Percentiles rank a stretch among this genome's conserved stretches.
Evolutionary conservation across 2,329 filamentous ascomycete genomes (phyloP).

Genomic region (Trichoderma hamatum): DNA sequence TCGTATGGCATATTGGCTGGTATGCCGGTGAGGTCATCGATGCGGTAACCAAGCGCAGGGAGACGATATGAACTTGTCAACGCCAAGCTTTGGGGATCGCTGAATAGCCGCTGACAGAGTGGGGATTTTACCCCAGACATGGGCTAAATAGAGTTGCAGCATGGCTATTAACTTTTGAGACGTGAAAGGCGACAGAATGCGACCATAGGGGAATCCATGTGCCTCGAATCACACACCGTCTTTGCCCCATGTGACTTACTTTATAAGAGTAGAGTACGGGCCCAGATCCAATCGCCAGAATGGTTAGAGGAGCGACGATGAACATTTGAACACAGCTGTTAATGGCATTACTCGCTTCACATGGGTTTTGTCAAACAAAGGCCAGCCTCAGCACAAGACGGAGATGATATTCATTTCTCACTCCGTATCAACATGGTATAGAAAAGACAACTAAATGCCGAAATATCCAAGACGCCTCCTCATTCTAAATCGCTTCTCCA

Average conservation of each 20-base stretch:
- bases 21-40: not conserved
- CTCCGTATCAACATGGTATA: not conserved
- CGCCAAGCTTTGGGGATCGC: not conserved
- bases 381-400: not conserved
- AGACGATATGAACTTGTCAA: not conserved
- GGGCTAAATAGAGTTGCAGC: constrained; percentile 11
- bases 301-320: no score
- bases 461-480: not conserved
- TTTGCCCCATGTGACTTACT: not conserved
- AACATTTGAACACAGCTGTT: not conserved
- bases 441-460: not conserved
- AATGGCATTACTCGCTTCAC: not conserved
- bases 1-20: not conserved
- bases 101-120: not conserved
- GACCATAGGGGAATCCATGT: not conserved
- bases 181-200: not conserved
- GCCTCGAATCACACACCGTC: not conserved
- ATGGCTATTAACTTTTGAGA: not conserved
- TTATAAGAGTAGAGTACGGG: no score
- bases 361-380: not conserved
- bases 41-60: not conserved
- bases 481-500: not conserved
- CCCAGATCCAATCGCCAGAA: no score
- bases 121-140: not conserved
- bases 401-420: not conserved